These are phyloP conservation scores for Funneliformis geosporum DNA, from an alignment of 192 early-diverging fungal species.

Conservation along the genomic window DNA sequence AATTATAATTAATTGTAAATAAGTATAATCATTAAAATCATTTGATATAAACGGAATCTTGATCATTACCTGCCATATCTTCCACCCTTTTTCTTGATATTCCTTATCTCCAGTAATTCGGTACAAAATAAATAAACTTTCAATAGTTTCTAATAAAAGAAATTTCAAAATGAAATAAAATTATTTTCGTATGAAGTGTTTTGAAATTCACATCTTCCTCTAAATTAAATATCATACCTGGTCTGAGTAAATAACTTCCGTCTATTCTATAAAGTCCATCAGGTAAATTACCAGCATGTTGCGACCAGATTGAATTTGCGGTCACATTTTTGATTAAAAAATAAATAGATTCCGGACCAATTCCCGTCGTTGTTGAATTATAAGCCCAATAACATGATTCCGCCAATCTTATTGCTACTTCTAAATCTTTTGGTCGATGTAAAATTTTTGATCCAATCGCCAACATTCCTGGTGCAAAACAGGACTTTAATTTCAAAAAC, in stretches of 20 bases:
- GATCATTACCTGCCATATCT: constrained; percentile 53
- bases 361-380: constrained; percentile 46
- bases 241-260: neutral
- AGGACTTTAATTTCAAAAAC: constrained; percentile 42
- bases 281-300: constrained; percentile 17
- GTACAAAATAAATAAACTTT: constrained; percentile 73
- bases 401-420: constrained; percentile 42
- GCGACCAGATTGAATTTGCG: constrained; percentile 11
- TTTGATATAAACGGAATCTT: neutral
- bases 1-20: neutral
- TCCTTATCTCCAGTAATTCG: constrained; percentile 64
- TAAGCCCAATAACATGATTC: constrained; percentile 55
- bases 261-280: neutral
- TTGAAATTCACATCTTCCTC: neutral
- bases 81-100: constrained; percentile 73
- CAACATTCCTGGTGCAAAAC: constrained; percentile 56
- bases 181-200: neutral
- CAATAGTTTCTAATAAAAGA: constrained; percentile 59
- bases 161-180: constrained; percentile 1
- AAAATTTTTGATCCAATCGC: constrained; percentile 50
- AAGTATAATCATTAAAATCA: neutral
- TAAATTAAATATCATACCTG: neutral
- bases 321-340: constrained; percentile 31
- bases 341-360: constrained; percentile 52
- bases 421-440: constrained; percentile 39